Percentiles rank a stretch among this genome's conserved stretches.
phyloP scores from a whole-genome alignment of 768 basidiomycete species.

The Kwoniella mangroviensis region DNA sequence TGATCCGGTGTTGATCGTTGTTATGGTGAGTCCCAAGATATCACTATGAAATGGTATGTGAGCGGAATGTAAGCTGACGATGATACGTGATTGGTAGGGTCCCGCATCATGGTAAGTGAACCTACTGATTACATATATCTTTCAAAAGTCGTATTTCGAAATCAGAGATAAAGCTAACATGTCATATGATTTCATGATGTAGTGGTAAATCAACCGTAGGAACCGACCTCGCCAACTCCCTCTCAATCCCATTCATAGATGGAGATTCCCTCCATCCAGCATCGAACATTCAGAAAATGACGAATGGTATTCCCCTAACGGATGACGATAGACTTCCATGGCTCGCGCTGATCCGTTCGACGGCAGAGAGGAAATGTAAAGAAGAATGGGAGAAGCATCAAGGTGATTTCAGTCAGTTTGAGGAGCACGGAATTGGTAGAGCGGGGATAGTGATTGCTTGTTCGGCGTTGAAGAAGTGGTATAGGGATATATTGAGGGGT shows the following conservation, averaged over 20 bases:
- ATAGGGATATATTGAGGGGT: constrained; percentile 82
- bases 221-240: constrained; percentile 64
- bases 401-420: constrained; percentile 21
- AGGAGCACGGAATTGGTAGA: constrained; percentile 42
- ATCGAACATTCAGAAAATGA: constrained; percentile 87
- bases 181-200: background rate
- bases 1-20: constrained; percentile 59
- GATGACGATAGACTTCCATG: constrained; percentile 86
- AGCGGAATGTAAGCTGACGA: constrained; percentile 58
- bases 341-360: constrained; percentile 73
- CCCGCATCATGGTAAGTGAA: constrained; percentile 46
- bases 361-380: constrained; percentile 63
- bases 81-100: constrained; percentile 33
- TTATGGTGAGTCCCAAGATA: constrained; percentile 65
- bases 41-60: constrained; percentile 67
- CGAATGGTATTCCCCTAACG: constrained; percentile 70
- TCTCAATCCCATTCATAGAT: constrained; percentile 79
- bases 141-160: no score
- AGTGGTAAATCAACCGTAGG: constrained; percentile 63
- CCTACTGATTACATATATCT: no score
- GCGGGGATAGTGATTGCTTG: constrained; percentile 80
- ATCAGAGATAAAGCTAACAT: background rate
- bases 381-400: constrained; percentile 45
- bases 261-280: constrained; percentile 85
- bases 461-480: constrained; percentile 78